A percentile compares a stretch with the other conserved stretches of the same genome.
Conservation (phyloP, 257 asterid genomes). For the Catharanthus roseus region DNA sequence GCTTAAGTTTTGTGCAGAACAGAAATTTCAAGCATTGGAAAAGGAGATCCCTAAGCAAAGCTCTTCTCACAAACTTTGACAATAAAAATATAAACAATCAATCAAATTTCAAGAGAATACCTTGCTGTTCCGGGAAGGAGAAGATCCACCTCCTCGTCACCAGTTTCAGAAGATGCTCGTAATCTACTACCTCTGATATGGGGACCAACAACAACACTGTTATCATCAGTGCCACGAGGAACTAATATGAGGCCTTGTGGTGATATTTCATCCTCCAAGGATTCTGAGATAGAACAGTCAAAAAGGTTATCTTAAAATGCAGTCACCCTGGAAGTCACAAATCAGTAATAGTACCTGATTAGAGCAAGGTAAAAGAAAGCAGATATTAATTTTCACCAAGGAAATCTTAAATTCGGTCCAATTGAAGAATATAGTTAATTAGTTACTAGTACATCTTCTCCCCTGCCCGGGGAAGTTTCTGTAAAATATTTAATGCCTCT, state of each 20-base stretch:
- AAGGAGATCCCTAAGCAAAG: not conserved
- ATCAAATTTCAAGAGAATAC: conserved; percentile 28
- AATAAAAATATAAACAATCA: not conserved
- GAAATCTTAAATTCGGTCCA: not conserved
- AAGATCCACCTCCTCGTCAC: conserved; percentile 92
- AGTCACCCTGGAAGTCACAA: not conserved
- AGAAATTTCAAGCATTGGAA: not conserved
- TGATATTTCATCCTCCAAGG: conserved; percentile 79
- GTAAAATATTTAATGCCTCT: too few relatives aligned
- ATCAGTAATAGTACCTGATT: not conserved
- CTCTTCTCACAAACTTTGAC: not conserved
- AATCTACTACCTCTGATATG: conserved; percentile 90
- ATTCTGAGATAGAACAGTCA: conserved; percentile 38
- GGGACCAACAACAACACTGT: conserved; percentile 65
- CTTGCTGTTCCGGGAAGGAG: conserved; percentile 99
- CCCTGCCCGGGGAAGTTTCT: too few relatives aligned
- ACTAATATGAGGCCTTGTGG: conserved; percentile 94
- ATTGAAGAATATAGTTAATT: not conserved
- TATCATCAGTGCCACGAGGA: conserved; percentile 65
- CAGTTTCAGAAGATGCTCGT: conserved; percentile 79
- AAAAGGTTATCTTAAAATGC: conserved; percentile 10
- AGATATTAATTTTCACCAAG: not conserved
- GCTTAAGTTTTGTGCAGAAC: not conserved
- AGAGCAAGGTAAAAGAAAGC: not conserved
- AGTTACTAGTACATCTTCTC: too few relatives aligned